Conservation (phyloP, 2,329 filamentous ascomycete species). For the Fusarium irregulare region DNA sequence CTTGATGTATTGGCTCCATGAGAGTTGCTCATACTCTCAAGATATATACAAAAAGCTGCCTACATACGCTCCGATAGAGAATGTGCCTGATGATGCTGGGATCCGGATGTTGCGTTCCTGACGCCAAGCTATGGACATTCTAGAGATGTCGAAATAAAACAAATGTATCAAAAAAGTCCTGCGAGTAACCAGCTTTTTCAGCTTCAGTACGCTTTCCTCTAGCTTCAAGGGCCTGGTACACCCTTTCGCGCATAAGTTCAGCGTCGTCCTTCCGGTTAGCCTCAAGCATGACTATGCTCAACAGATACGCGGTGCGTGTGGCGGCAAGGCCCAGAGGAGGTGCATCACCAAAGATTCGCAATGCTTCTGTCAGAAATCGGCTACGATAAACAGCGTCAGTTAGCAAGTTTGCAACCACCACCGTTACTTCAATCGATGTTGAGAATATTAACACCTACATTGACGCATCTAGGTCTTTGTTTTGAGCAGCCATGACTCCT, state of each 20-base stretch:
- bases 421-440: background rate
- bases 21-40: no score
- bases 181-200: background rate
- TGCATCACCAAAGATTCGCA: background rate
- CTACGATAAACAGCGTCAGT: background rate
- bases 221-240: background rate
- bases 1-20: no score
- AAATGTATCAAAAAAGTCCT: background rate
- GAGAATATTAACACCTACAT: background rate
- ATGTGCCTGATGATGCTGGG: no score
- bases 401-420: background rate
- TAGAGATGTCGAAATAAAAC: background rate
- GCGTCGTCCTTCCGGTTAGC: background rate
- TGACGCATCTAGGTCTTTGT: background rate
- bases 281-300: background rate
- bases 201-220: background rate
- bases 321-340: background rate
- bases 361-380: background rate
- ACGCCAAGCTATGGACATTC: no score
- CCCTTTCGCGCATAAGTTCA: background rate
- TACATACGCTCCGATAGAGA: no score
- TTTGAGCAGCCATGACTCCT: background rate
- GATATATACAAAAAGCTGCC: no score
- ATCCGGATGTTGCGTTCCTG: no score
- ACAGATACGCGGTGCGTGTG: background rate